Base-by-base conservation (phyloP, 2,329 filamentous ascomycete species). In the Chaetomiaceae sp. region DNA sequence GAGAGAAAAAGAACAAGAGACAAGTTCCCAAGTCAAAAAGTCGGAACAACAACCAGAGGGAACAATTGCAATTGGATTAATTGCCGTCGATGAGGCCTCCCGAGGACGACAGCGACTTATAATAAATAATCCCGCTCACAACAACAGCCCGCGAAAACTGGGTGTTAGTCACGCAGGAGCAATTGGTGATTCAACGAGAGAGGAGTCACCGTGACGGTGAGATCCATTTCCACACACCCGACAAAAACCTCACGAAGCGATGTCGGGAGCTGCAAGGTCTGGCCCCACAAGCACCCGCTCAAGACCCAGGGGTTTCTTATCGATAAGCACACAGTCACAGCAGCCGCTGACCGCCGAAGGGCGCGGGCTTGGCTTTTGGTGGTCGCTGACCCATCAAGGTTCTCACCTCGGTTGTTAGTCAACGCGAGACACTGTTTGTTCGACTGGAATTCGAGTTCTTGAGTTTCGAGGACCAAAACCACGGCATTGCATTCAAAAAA, bases 301-400 rank as follows among this genome's bases (percentile, higher is more conserved):
- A 33, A n/a, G 12, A 38, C 23, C 3, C 3, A 25, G 14, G 40
- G 10, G 14, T 20, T 16, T 12, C 3, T 42, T 55, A 57, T 57
- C 55, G 55, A 56, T 56, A 56, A 52, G 19, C 16, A 10, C 5
- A 19, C 39, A n/a, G n/a, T n/a, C n/a, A n/a, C n/a, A n/a, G n/a
- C n/a, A n/a, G n/a, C n/a, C n/a, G n/a, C n/a, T n/a, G n/a, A n/a
- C n/a, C n/a, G n/a, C n/a, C n/a, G n/a, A n/a, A n/a, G n/a, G n/a
- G n/a, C n/a, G n/a, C n/a, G n/a, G n/a, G n/a, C n/a, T n/a, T n/a
- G n/a, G n/a, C n/a, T n/a, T n/a, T n/a, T n/a, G n/a, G n/a, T n/a
- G n/a, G n/a, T n/a, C n/a, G n/a, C 27, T 5, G 5, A 6, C n/a
- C 44, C 48, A 51, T 51, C 52, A 51, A 51, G 52, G 52, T 51